A percentile compares a stretch with the other conserved stretches of the same genome.
Evolutionary conservation across 805 yeast genomes (phyloP).

Genomic region (Metschnikowia similis): DNA sequence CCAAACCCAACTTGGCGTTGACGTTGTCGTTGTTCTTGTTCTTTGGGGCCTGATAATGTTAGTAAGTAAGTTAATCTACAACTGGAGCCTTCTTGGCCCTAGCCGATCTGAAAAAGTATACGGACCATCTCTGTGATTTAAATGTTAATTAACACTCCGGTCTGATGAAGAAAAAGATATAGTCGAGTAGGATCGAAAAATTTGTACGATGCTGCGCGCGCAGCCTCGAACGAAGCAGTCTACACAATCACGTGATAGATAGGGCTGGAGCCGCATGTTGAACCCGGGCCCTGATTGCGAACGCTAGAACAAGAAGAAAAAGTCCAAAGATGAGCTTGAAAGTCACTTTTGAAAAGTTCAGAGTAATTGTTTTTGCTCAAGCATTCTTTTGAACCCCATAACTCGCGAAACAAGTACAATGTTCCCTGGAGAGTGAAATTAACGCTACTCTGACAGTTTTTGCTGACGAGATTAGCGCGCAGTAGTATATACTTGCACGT

Average conservation of each 20-base stretch:
- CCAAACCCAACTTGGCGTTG: conserved; percentile 97
- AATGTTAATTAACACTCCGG: conserved; percentile 83
- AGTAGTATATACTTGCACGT: not conserved
- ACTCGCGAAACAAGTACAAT: too few species aligned
- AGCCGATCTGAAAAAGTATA: conserved; percentile 31
- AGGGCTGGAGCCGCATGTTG: conserved; percentile 6
- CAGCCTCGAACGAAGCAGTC: conserved; percentile 11
- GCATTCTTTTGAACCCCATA: too few species aligned
- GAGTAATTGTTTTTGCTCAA: too few species aligned
- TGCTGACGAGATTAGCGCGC: not conserved
- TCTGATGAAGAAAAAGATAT: conserved; percentile 29
- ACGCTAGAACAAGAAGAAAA: not conserved
- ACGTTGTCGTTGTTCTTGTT: conserved; percentile 88
- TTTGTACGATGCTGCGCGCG: conserved; percentile 10
- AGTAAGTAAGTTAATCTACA: conserved; percentile 27
- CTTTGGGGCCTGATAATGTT: conserved; percentile 84
- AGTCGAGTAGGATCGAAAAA: conserved; percentile 6
- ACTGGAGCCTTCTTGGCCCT: not conserved
- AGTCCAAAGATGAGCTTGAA: not conserved
- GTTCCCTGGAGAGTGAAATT: not conserved
- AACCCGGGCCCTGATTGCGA: not conserved
- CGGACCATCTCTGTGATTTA: conserved; percentile 90
- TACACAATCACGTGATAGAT: conserved; percentile 10
- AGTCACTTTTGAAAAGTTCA: not conserved
- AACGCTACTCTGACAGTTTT: not conserved